Base-by-base conservation (phyloP, 2,329 filamentous ascomycete species). In the Dothistroma pini region DNA sequence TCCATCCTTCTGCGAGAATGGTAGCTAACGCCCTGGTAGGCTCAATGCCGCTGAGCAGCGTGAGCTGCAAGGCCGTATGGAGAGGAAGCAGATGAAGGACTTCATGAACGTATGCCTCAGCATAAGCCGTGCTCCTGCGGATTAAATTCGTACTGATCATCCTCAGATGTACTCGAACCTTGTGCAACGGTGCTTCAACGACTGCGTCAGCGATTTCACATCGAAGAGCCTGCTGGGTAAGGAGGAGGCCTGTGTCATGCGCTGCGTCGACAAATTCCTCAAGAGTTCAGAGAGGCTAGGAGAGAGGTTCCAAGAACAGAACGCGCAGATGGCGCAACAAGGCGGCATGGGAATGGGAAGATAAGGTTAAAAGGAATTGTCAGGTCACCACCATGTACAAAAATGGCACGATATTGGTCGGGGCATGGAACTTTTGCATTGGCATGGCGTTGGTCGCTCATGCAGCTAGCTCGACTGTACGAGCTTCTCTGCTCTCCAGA, bases 121-220 rank as follows among this genome's bases (percentile, higher is more conserved):
- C 1, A 29, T 9, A 14, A 51, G 16, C 25, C 6, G 14, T 3
- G 35, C 21, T 4, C 32, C 53, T 12, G 21, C 12, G 12, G 3
- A 11, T n/a, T 29, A 14, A 25, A 12, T 25, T n/a, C 7, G 16
- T 14, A 16, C 48, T 51, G 21, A 51, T 25, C 44, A 10, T 34
- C 47, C 32, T 34, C 55, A 88, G 86, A 87, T 87, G 81, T 89
- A 88, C 77, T 87, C 85, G 72, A 87, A 86, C 79, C 83, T 90
- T 58, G 89, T 92, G 71, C 88, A 91, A 77, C 85, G 88, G 80
- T 99, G 95, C 86, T 99, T 99, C 84, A 88, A 91, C 76, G 89
- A 95, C 79, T 99, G 95, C 83, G 86, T 99, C 79, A 93, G 93
- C 79, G 93, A 97, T 83, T 99, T 99, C 85, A 96, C 93, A 74